These are phyloP conservation scores for Brassica napus DNA, from an alignment of 345 rosid genomes.

Conservation along the genomic window DNA sequence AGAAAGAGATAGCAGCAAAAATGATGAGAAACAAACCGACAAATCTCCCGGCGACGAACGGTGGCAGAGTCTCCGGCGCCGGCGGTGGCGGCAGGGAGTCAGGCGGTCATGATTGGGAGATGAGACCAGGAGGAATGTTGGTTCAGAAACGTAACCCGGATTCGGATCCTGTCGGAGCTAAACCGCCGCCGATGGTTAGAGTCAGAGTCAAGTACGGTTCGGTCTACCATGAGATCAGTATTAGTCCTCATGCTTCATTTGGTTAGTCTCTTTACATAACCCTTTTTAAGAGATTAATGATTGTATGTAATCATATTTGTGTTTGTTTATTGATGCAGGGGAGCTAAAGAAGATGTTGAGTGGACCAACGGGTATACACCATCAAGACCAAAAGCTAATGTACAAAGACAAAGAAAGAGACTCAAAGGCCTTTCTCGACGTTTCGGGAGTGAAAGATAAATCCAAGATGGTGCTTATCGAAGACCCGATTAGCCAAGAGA, in stretches of 20 bases:
- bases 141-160: slow-evolving; percentile 89
- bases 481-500: slow-evolving; percentile 92
- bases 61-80: slow-evolving; percentile 38
- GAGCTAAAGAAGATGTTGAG: slow-evolving; percentile 92
- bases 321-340: slow-evolving; percentile 48
- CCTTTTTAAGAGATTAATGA: not conserved
- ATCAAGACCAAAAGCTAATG: slow-evolving; percentile 87
- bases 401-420: slow-evolving; percentile 96
- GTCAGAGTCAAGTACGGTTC: slow-evolving; percentile 88
- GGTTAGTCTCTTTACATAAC: slow-evolving; percentile 46
- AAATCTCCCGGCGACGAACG: slow-evolving; percentile 47
- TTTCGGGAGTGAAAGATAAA: slow-evolving; percentile 83
- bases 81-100: slow-evolving; percentile 49
- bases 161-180: slow-evolving; percentile 58
- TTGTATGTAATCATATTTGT: not conserved
- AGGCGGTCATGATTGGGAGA: slow-evolving; percentile 75
- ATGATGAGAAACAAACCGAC: slow-evolving; percentile 65
- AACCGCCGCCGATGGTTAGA: slow-evolving; percentile 84
- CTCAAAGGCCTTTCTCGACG: slow-evolving; percentile 83
- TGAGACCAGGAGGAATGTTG: slow-evolving; percentile 98
- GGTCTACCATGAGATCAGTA: slow-evolving; percentile 74
- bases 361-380: slow-evolving; percentile 88
- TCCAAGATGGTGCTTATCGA: slow-evolving; percentile 84
- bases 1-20: not conserved
- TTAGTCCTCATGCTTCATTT: slow-evolving; percentile 88